Base-by-base conservation (phyloP, 108 stramenopile species). In the Cyclotella sp. region DNA sequence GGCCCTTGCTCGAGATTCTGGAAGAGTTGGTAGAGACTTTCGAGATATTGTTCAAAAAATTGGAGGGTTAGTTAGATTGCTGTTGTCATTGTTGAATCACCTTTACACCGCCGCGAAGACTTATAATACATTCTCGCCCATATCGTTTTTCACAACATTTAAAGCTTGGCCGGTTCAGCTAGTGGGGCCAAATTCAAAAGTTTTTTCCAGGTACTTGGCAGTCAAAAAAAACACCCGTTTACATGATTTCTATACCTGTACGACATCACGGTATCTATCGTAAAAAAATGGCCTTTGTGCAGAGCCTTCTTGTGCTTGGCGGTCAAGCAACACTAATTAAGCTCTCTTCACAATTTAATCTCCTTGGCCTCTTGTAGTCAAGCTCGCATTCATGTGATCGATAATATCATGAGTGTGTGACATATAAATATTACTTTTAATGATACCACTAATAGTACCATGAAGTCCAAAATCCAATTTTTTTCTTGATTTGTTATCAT, bases 161-260 rank as follows among this genome's bases (percentile, higher is more conserved):
- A 41, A 21, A 64, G 79, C 18, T 70, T 96, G 82, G 91, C 90
- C 13, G 92, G 93, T 8, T 87, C 91, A 57, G 91, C 95, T 62
- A 91, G 90, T 13, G 91, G 93, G 0, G 89, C 91, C 19, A 88
- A 87, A 67, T 94, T 96, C 84, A 51, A 49, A 24, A 90, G 89
- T 4, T 96, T 94, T 83, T 96, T 96, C 73, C 79, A 93, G 77
- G 95, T 96, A 8, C 82, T 94, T 40, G 92, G 89, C 64, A 91
- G 91, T 62, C 75, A 87, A 75, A 78, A 78, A 47, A 78, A 78
- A 30, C 60, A 61, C 60, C 60, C 60, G 13, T 61, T 61, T n/a
- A 61, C 60, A 39, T 61, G 15, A 61, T 15, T 13, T 9, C 34
- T 22, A 8, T 55, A 3, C 4, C 24, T 55, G 1, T 55, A 7